Base-by-base conservation (phyloP, 2,329 filamentous ascomycete genomes). In the Gaeumannomyces sp. region DNA sequence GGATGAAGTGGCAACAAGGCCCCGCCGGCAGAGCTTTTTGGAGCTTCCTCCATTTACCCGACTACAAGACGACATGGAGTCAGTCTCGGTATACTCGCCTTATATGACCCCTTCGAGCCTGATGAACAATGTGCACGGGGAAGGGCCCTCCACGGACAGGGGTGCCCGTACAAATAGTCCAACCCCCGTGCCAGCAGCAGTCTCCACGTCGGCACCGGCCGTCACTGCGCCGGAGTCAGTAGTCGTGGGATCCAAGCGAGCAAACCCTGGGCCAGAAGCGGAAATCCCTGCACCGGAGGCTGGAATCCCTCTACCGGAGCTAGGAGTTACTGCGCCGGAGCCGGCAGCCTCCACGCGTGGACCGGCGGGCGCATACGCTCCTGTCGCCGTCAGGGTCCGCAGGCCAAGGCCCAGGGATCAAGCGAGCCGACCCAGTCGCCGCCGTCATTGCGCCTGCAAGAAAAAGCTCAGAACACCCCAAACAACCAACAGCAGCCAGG, bases 51-150 rank as follows among this genome's bases (percentile, higher is more conserved):
- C 22, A 1, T 53, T n/a, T 11, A 59, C 57, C 19, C 19, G 27
- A n/a, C 59, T 31, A 33, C 27, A 60, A 14, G 62, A 11, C 28
- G 62, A 50, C 62, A 29, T 29, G 33, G 31, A 59, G 13, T 50
- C 35, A 16, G 25, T 10, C 35, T 22, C 25, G 3, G 27, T 33
- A 8, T 60, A 38, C 31, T 59, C 62, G 27, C 53, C 28, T 29
- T 31, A 38, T 27, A 27, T 59, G 53, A 22, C 19, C 16, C n/a
- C 14, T 22, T 38, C n/a, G 33, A 45, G n/a, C 33, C 25, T 38
- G n/a, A 38, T 29, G 45, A 22, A 29, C 1, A 29, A 45, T 25
- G 19, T 35, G 14, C 38, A n/a, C 6, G 38, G 31, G 3, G 3
- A 6, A 29, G 22, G n/a, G 27, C 38, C 45, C 11, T 5, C 19